A percentile compares a stretch with the other conserved stretches of the same genome.
phyloP scores from a whole-genome alignment of 169 alveolate species.

The Cystoisospora suis region DNA sequence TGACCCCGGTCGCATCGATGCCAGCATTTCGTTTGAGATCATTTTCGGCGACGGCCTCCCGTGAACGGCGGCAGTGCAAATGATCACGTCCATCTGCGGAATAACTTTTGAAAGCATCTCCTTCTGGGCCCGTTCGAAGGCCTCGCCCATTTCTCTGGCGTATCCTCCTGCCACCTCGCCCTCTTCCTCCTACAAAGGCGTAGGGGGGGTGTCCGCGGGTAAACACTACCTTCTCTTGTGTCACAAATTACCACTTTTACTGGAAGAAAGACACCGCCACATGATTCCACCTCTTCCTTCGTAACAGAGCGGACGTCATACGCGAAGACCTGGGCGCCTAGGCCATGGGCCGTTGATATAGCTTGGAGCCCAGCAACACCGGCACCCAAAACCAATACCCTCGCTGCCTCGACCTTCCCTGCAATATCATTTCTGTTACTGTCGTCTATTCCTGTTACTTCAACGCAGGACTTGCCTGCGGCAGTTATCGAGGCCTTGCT shows the following conservation, averaged over 20 bases:
- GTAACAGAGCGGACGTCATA: conserved; percentile 89
- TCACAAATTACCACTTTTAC: conserved; percentile 52
- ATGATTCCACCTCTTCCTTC: conserved; percentile 86
- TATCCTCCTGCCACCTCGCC: conserved; percentile 84
- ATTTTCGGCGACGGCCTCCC: conserved; percentile 92
- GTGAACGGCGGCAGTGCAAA: conserved; percentile 90
- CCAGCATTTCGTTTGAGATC: conserved; percentile 82
- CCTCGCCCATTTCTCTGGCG: conserved; percentile 86
- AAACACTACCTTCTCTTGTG: background rate
- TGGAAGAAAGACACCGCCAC: conserved; percentile 77
- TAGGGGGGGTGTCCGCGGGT: background rate
- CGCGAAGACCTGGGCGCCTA: conserved; percentile 90
- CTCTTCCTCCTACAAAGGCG: conserved; percentile 49
- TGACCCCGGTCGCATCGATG: conserved; percentile 84
- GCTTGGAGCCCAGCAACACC: conserved; percentile 97
- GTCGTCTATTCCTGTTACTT: background rate
- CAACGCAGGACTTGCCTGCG: conserved; percentile 74
- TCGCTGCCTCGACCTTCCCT: conserved; percentile 90
- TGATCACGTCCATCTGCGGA: conserved; percentile 86
- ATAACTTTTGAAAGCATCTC: conserved; percentile 79
- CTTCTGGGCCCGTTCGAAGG: conserved; percentile 79
- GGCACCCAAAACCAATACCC: conserved; percentile 93
- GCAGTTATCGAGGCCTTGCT: conserved; percentile 90
- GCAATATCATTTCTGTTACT: background rate
- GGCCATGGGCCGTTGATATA: conserved; percentile 88